These are phyloP conservation scores for Albugo laibachii DNA, from an alignment of 352 stramenopile genomes.

Conservation along the genomic window DNA sequence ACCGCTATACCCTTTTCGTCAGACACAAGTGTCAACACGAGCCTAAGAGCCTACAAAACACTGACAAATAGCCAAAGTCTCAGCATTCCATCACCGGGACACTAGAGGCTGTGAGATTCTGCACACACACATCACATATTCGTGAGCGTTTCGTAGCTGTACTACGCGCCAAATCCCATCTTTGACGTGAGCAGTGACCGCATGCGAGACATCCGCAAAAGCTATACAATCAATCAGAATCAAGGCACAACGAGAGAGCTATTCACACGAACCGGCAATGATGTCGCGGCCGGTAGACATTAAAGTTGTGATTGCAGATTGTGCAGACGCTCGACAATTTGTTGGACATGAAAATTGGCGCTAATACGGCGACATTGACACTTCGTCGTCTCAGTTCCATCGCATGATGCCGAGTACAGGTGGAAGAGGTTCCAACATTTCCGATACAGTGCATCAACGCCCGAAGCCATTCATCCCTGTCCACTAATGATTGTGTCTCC, in stretches of 20 bases:
- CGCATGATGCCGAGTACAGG: neutral
- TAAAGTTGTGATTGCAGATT: slow-evolving; percentile 64
- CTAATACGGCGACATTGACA: slow-evolving; percentile 48
- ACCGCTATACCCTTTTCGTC: no score
- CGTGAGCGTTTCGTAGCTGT: slow-evolving; percentile 60
- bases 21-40: no score
- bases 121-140: slow-evolving; percentile 44
- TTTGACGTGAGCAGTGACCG: slow-evolving; percentile 56
- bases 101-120: no score
- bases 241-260: no score
- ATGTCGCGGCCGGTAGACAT: slow-evolving; percentile 60
- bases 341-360: slow-evolving; percentile 75
- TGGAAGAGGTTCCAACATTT: slow-evolving; percentile 14
- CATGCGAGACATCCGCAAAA: slow-evolving; percentile 58
- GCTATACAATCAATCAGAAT: neutral
- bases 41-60: no score
- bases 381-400: slow-evolving; percentile 38
- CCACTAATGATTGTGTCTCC: slow-evolving; percentile 30
- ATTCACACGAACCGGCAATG: slow-evolving; percentile 35
- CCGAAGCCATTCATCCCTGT: slow-evolving; percentile 69
- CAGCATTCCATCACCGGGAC: no score
- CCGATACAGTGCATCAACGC: slow-evolving; percentile 58
- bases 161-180: slow-evolving; percentile 56
- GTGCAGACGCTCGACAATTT: slow-evolving; percentile 70
- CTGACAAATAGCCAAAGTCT: no score